These are phyloP conservation scores for Periconia sp. DNA, from an alignment of 2,329 filamentous ascomycete genomes.

Conservation along the genomic window DNA sequence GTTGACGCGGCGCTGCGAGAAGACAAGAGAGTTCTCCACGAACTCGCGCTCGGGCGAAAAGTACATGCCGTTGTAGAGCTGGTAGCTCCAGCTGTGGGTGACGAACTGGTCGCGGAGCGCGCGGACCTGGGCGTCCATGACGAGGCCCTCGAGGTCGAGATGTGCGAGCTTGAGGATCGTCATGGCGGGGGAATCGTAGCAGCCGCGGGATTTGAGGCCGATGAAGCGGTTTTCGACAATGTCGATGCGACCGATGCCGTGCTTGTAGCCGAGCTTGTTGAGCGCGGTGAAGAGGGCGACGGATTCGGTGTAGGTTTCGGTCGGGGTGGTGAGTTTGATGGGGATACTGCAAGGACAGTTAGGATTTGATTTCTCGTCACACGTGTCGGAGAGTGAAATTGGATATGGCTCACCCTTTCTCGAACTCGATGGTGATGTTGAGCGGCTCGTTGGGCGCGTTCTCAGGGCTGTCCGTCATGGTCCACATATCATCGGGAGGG, in stretches of 20 bases:
- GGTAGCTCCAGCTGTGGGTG: constrained; percentile 51
- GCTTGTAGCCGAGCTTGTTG: constrained; percentile 69
- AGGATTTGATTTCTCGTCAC: background rate
- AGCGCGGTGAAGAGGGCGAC: constrained; percentile 72
- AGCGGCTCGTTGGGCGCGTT: constrained; percentile 70
- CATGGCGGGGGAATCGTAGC: constrained; percentile 64
- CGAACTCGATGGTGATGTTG: constrained; percentile 71
- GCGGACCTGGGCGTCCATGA: constrained; percentile 69
- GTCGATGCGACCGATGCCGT: constrained; percentile 79
- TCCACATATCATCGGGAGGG: constrained; percentile 80
- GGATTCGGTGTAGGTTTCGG: constrained; percentile 66
- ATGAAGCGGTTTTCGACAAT: constrained; percentile 83
- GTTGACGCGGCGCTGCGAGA: constrained; percentile 44
- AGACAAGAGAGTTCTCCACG: constrained; percentile 60
- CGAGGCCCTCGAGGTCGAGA: constrained; percentile 66
- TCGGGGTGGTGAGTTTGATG: constrained; percentile 61
- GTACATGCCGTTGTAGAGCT: constrained; percentile 64
- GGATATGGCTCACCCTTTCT: constrained; percentile 56
- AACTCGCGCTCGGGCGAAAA: constrained; percentile 73
- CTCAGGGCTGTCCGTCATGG: constrained; percentile 67
- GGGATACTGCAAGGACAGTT: constrained; percentile 52
- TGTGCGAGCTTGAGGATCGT: constrained; percentile 57
- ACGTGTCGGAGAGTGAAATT: background rate
- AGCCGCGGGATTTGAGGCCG: constrained; percentile 77
- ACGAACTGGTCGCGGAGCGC: constrained; percentile 72